Evolutionary conservation across 73 alveolate species (phyloP).

Genomic region (Tetrahymena elliotti): DNA sequence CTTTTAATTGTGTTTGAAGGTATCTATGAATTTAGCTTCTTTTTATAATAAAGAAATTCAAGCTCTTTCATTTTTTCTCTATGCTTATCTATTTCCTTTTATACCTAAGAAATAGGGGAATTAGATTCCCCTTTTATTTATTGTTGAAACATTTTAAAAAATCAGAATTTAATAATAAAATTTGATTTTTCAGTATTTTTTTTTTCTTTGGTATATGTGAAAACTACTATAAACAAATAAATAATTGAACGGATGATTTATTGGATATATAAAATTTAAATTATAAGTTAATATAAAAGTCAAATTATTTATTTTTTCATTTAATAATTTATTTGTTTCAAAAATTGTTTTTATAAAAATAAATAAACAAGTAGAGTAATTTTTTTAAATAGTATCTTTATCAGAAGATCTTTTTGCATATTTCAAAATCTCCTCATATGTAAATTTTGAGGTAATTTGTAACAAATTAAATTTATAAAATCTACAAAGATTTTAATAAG

Average conservation of each 20-base stretch:
- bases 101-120: background rate
- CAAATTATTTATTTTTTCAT: too few relatives aligned
- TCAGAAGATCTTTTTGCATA: background rate
- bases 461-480: too few relatives aligned
- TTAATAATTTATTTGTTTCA: background rate
- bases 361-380: background rate
- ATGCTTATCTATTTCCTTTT: background rate
- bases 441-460: background rate
- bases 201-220: background rate
- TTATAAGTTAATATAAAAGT: background rate
- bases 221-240: background rate
- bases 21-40: background rate
- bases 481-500: too few relatives aligned
- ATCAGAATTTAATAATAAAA: background rate
- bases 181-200: background rate
- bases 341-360: background rate
- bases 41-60: background rate
- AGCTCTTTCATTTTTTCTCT: background rate
- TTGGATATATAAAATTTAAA: background rate
- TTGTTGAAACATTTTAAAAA: background rate
- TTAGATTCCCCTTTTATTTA: background rate
- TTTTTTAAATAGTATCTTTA: background rate
- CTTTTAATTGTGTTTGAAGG: background rate
- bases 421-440: background rate
- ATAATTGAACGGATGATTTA: background rate